Percentiles rank a stretch among this genome's conserved stretches.
These are phyloP conservation scores for Fusarium sp. DNA, from an alignment of 2,329 filamentous ascomycete genomes.

Conservation along the genomic window DNA sequence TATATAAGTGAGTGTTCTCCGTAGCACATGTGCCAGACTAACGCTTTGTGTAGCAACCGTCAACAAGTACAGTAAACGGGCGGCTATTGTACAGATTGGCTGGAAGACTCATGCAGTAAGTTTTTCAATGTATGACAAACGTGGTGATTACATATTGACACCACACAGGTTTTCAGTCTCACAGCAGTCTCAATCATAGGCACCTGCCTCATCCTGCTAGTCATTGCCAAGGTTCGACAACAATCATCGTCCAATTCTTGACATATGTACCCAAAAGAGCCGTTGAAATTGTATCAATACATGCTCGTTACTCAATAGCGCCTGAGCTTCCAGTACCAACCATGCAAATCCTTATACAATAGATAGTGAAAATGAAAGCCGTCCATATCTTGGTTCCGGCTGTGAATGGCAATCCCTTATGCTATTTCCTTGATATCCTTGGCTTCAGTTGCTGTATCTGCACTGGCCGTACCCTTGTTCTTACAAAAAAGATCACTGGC, in stretches of 20 bases:
- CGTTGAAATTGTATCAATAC: neutral
- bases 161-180: slow-evolving; percentile 66
- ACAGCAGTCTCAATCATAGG: slow-evolving; percentile 71
- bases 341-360: slow-evolving; percentile 13
- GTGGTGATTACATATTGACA: neutral
- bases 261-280: neutral
- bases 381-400: neutral
- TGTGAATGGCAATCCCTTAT: slow-evolving; percentile 11
- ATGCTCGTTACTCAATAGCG: slow-evolving; percentile 20
- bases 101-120: slow-evolving; percentile 88
- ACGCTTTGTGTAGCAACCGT: slow-evolving; percentile 63
- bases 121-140: slow-evolving; percentile 1
- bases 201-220: slow-evolving; percentile 71
- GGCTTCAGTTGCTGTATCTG: neutral
- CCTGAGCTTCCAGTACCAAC: neutral
- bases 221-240: slow-evolving; percentile 53
- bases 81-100: slow-evolving; percentile 89
- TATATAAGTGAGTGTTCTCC: slow-evolving; percentile 75
- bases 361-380: slow-evolving; percentile 10
- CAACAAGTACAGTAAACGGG: slow-evolving; percentile 79
- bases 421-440: slow-evolving; percentile 33
- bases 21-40: neutral
- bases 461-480: slow-evolving; percentile 14
- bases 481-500: slow-evolving; percentile 74
- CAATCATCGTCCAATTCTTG: slow-evolving; percentile 21